These are phyloP conservation scores for Lotmaria passim DNA, from an alignment of 208 protist genomes.

Conservation along the genomic window DNA sequence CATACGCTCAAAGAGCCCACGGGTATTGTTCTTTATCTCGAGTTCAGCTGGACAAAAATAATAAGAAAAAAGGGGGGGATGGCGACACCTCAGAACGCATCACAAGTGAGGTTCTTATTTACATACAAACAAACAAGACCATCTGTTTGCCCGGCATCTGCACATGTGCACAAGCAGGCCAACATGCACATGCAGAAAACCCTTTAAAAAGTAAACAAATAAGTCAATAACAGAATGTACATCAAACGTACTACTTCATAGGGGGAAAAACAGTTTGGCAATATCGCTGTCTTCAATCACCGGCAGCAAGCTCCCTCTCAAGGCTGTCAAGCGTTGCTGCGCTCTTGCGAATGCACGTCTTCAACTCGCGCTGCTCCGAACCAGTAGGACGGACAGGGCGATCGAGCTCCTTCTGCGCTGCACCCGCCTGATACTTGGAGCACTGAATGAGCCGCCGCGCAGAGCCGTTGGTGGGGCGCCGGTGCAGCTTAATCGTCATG, in stretches of 20 bases:
- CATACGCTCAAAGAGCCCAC: too few relatives aligned
- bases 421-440: constrained; percentile 15
- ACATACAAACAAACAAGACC: too few relatives aligned
- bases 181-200: not conserved
- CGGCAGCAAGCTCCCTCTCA: constrained; percentile 4
- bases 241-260: too few relatives aligned
- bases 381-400: not conserved
- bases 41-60: too few relatives aligned
- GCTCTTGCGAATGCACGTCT: constrained; percentile 18
- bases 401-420: constrained; percentile 11
- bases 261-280: too few relatives aligned
- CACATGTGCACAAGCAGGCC: not conserved
- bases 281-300: not conserved
- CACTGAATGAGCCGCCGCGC: constrained; percentile 24
- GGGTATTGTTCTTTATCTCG: too few relatives aligned
- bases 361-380: constrained; percentile 20
- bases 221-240: not conserved
- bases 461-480: constrained; percentile 34
- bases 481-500: constrained; percentile 25
- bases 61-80: too few relatives aligned
- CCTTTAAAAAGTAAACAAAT: not conserved
- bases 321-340: constrained; percentile 13
- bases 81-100: too few relatives aligned
- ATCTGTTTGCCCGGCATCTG: too few relatives aligned
- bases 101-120: too few relatives aligned